A percentile compares a stretch with the other conserved stretches of the same genome.
phyloP scores from a whole-genome alignment of 441 rosid species.

The Populus tomentosa region DNA sequence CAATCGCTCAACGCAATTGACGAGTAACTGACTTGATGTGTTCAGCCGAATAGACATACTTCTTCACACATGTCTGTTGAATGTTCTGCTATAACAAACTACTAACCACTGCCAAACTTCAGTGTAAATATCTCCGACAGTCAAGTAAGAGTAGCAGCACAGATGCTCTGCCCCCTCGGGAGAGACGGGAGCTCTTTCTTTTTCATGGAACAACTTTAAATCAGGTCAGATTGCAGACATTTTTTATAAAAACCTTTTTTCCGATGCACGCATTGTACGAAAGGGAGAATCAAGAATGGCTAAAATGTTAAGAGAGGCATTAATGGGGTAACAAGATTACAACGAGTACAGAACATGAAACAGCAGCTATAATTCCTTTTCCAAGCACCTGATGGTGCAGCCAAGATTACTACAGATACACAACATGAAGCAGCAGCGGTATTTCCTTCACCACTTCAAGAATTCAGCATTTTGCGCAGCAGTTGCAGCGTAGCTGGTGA shows the following conservation, averaged over 20 bases:
- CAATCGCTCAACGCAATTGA: background rate
- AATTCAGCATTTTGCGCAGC: too few species aligned
- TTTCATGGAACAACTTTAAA: background rate
- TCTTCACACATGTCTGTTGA: background rate
- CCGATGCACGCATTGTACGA: background rate
- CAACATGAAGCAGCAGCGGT: background rate
- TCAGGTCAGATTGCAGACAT: too few species aligned
- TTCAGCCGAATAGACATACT: background rate
- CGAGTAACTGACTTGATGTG: background rate
- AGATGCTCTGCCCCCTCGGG: too few species aligned
- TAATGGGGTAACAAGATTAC: background rate
- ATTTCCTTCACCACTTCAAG: background rate
- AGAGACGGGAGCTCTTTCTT: too few species aligned
- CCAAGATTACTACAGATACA: background rate
- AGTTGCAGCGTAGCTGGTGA: too few species aligned
- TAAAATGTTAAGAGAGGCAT: background rate
- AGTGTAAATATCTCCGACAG: background rate
- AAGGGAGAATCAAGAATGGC: background rate
- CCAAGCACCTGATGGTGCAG: background rate
- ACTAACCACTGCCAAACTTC: too few species aligned
- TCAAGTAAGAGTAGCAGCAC: background rate
- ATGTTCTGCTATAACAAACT: background rate
- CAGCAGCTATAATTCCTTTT: background rate
- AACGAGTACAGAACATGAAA: background rate
- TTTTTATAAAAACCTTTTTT: background rate